Evolutionary conservation across 345 rosid genomes (phyloP), one percentile per base, ranked within the genome.

Genomic region (Sonneratia alba): DNA sequence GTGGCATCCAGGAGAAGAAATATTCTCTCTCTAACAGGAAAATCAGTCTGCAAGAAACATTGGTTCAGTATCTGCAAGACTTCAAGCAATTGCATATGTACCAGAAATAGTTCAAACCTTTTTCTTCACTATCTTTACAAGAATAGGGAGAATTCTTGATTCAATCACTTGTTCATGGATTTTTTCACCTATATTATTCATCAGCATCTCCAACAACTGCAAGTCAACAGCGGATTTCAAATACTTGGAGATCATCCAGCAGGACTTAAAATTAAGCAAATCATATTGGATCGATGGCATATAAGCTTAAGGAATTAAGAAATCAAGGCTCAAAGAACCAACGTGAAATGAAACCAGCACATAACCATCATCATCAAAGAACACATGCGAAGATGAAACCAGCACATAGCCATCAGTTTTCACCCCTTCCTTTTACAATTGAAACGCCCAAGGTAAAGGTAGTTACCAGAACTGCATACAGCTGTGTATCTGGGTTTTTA

Each of bases 1-100:
- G 96, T 91, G 56, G 98, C 98, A 85, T 94, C 97, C 65, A 94
- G 86, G 81, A 94, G 98, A 67, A 91, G 90, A 83, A 94, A 94
- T 77, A 90, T 85, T 86, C 86, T 91, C 81, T 87, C 98, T 72
- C 96, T 83, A 47, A 90, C 89, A 63, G 96, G 93, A 76, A 87
- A 78, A 42, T 91, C 97, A 66, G 92, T 80, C 98, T 94, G 88
- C 70, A 70, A 70, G 27, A 61, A 72, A 59, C 48, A 69, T 55
- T 74, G 63, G 57, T 2, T 71, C 68, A 8, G 45, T 49, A 69
- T 62, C 67, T 77, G 71, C 63, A 66, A 67, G 70, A 74, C 67
- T 55, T 72, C 47, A 24, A 45, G 63, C 81, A 78, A 75, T 63
- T 68, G 67, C 67, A 70, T 49, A 24, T 55, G 16, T 51, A 16